Percentiles rank a stretch among this genome's conserved stretches.
phyloP scores from a whole-genome alignment of 345 rosid genomes.

The Turritis glabra region DNA sequence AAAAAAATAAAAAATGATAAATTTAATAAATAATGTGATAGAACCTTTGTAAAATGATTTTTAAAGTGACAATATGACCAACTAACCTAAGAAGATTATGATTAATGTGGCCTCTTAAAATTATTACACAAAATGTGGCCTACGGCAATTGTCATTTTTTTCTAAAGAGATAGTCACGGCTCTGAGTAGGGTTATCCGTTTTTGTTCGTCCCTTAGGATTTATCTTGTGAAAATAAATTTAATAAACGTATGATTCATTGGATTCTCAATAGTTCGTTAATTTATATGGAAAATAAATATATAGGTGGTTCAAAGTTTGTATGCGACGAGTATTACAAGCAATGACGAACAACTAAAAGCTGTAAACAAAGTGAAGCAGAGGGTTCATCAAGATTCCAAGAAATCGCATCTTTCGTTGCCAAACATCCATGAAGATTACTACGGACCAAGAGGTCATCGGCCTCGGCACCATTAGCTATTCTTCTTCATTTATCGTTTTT shows the following conservation, averaged over 20 bases:
- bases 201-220: neutral
- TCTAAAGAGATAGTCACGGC: too few species aligned
- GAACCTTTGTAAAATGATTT: too few species aligned
- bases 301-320: constrained; percentile 13
- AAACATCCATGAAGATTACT: constrained; percentile 63
- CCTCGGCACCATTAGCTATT: constrained; percentile 49
- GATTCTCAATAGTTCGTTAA: constrained; percentile 1
- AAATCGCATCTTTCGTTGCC: constrained; percentile 44
- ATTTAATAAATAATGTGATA: too few species aligned
- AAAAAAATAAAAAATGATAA: too few species aligned
- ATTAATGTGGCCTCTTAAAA: too few species aligned
- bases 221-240: neutral
- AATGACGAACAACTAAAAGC: neutral
- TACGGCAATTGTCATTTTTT: too few species aligned
- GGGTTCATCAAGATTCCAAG: constrained; percentile 22
- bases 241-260: neutral
- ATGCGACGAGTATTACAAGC: neutral
- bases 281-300: neutral
- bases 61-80: too few species aligned
- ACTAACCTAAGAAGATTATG: too few species aligned
- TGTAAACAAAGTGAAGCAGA: constrained; percentile 26
- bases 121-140: too few species aligned
- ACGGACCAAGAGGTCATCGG: constrained; percentile 60
- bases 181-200: too few species aligned
- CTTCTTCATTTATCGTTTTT: neutral